Percentiles rank a stretch among this genome's conserved stretches.
Conservation (phyloP, 1,284 basidiomycete species). For the Wolfiporia cocos region DNA sequence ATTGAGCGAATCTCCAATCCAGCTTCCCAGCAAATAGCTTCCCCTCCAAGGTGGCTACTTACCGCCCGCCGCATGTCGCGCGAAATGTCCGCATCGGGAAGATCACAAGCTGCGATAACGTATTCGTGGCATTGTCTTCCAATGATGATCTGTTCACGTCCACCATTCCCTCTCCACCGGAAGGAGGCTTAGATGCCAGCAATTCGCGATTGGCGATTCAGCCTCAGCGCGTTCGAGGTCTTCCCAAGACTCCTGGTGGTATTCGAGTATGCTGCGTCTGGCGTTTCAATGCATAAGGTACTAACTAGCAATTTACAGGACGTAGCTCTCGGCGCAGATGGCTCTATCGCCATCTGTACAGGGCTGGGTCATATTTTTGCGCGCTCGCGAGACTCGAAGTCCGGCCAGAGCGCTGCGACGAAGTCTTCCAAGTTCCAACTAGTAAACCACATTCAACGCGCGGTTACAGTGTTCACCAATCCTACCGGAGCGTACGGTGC, state of each 20-base stretch:
- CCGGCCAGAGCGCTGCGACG: slow-evolving; percentile 25
- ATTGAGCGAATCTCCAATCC: too few relatives aligned
- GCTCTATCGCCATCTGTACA: slow-evolving; percentile 89
- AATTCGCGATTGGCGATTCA: slow-evolving; percentile 44
- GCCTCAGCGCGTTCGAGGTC: slow-evolving; percentile 89
- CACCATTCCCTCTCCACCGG: slow-evolving; percentile 35
- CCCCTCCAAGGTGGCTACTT: slow-evolving; percentile 69
- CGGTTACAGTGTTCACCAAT: slow-evolving; percentile 82
- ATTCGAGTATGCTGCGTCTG: slow-evolving; percentile 60
- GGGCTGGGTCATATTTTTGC: slow-evolving; percentile 93
- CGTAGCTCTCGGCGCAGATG: slow-evolving; percentile 85
- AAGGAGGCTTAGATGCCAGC: slow-evolving; percentile 16
- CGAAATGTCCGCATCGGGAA: slow-evolving; percentile 74
- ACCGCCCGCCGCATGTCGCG: slow-evolving; percentile 72
- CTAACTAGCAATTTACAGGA: slow-evolving; percentile 41
- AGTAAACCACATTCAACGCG: slow-evolving; percentile 80
- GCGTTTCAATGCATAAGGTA: background rate
- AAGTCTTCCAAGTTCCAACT: slow-evolving; percentile 82
- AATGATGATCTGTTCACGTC: slow-evolving; percentile 94
- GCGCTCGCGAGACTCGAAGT: slow-evolving; percentile 55
- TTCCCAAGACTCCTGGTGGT: slow-evolving; percentile 83
- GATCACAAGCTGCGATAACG: slow-evolving; percentile 75
- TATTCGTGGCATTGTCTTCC: slow-evolving; percentile 81
- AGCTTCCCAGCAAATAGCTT: slow-evolving; percentile 70
- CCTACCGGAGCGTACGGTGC: slow-evolving; percentile 89